A percentile compares a stretch with the other conserved stretches of the same genome.
Evolutionary conservation across 371 early-diverging fungal genomes (phyloP).

Genomic region (Apophysomyces sp.): DNA sequence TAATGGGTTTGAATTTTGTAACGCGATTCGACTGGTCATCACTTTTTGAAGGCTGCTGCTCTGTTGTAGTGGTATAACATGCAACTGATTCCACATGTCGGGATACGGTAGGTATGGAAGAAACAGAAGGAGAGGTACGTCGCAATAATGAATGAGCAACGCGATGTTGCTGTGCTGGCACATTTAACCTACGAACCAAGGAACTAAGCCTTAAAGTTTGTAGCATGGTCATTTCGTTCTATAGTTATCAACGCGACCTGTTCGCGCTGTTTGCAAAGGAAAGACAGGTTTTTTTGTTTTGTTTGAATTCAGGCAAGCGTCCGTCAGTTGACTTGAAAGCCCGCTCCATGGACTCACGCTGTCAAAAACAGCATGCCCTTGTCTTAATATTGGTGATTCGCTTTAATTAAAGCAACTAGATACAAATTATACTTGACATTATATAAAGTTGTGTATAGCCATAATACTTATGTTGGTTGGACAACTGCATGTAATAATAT

Average conservation of each 20-base stretch:
- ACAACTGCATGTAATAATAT: no score
- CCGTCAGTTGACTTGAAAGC: background rate
- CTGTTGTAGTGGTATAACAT: background rate
- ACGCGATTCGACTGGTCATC: constrained; percentile 7
- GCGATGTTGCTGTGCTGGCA: background rate
- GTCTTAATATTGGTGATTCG: no score
- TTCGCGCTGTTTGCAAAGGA: background rate
- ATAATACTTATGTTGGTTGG: no score
- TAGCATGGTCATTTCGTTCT: background rate
- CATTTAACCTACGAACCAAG: background rate
- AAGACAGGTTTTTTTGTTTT: background rate
- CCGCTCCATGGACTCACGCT: no score
- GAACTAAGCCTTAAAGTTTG: background rate
- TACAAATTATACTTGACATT: no score
- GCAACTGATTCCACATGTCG: background rate
- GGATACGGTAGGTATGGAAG: background rate
- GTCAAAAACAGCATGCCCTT: no score
- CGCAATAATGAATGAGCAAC: background rate
- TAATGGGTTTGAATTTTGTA: constrained; percentile 45
- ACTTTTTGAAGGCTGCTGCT: background rate
- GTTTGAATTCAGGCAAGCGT: constrained; percentile 1
- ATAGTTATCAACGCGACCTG: background rate
- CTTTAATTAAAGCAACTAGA: no score
- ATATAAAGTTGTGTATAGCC: no score
- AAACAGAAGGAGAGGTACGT: background rate